A percentile compares a stretch with the other conserved stretches of the same genome.
Evolutionary conservation across 192 early-diverging fungal species (phyloP).

Genomic region (Coemansia sp.): DNA sequence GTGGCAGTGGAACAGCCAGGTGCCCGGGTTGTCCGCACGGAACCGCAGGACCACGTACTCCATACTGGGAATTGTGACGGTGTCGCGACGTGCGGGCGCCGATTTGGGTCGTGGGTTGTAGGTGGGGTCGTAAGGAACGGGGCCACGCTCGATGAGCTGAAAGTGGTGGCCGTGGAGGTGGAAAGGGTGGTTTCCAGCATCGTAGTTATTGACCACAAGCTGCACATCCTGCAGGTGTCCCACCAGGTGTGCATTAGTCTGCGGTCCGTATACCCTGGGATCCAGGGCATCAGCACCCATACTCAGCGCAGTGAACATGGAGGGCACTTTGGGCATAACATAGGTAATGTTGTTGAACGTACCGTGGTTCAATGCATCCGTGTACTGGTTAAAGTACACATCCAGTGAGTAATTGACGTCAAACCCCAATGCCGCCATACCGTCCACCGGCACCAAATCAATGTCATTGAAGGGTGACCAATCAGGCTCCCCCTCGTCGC

Average conservation of each 20-base stretch:
- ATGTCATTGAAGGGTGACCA: conserved; percentile 59
- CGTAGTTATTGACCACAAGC: conserved; percentile 72
- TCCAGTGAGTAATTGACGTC: conserved; percentile 56
- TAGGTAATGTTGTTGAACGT: conserved; percentile 77
- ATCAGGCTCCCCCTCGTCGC: conserved; percentile 11
- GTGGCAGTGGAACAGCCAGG: conserved; percentile 87
- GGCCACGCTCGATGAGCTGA: conserved; percentile 68
- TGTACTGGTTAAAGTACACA: conserved; percentile 62
- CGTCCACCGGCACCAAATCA: conserved; percentile 51
- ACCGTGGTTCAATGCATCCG: conserved; percentile 75
- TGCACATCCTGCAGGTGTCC: conserved; percentile 64
- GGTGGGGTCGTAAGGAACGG: conserved; percentile 56
- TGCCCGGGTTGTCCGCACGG: conserved; percentile 76
- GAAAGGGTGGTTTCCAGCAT: conserved; percentile 71
- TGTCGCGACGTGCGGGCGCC: conserved; percentile 71
- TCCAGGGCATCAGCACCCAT: conserved; percentile 54
- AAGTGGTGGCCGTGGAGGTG: conserved; percentile 85
- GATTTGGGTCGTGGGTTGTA: conserved; percentile 41
- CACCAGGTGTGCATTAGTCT: conserved; percentile 62
- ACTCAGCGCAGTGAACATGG: conserved; percentile 63
- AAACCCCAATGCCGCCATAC: conserved; percentile 38
- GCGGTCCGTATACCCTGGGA: conserved; percentile 59
- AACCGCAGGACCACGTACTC: conserved; percentile 71
- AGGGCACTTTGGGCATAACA: conserved; percentile 61
- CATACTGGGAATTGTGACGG: conserved; percentile 64